A percentile compares a stretch with the other conserved stretches of the same genome.
phyloP scores from a whole-genome alignment of 768 basidiomycete genomes.

The Cantharellus anzutake region DNA sequence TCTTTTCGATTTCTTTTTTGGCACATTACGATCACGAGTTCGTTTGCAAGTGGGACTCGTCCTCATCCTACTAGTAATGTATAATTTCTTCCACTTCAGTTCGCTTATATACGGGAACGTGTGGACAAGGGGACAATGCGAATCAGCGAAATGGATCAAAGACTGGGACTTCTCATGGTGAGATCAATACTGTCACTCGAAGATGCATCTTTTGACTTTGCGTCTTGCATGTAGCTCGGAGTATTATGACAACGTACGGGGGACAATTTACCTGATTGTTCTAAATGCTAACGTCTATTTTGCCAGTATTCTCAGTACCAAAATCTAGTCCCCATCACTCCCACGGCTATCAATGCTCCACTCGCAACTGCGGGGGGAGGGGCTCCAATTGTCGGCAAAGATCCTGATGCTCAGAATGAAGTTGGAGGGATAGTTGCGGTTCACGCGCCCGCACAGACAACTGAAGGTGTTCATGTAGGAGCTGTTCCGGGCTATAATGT shows the following conservation, averaged over 20 bases:
- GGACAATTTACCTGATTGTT: background rate
- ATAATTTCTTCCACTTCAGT: constrained; percentile 61
- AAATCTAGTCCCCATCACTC: constrained; percentile 17
- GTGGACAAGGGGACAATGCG: constrained; percentile 74
- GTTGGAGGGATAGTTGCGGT: constrained; percentile 10
- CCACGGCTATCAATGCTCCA: constrained; percentile 21
- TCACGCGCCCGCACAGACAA: constrained; percentile 12
- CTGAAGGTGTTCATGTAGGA: constrained; percentile 26
- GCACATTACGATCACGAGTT: constrained; percentile 51
- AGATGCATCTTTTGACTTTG: background rate
- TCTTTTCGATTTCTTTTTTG: constrained; percentile 74
- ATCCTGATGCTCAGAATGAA: constrained; percentile 13
- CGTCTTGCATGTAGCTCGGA: constrained; percentile 29
- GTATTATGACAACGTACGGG: constrained; percentile 46
- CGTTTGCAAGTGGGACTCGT: constrained; percentile 68
- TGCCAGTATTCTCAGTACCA: constrained; percentile 40
- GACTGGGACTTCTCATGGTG: constrained; percentile 95
- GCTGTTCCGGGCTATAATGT: constrained; percentile 60
- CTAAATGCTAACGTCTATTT: background rate
- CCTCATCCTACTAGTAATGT: constrained; percentile 50
- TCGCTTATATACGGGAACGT: constrained; percentile 66
- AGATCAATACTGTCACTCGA: constrained; percentile 8
- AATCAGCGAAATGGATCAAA: constrained; percentile 64
- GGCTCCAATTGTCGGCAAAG: constrained; percentile 37
- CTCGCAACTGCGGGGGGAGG: constrained; percentile 34